Conservation (phyloP, 495 filamentous ascomycete genomes). For the Aspergillus ellipticus region DNA sequence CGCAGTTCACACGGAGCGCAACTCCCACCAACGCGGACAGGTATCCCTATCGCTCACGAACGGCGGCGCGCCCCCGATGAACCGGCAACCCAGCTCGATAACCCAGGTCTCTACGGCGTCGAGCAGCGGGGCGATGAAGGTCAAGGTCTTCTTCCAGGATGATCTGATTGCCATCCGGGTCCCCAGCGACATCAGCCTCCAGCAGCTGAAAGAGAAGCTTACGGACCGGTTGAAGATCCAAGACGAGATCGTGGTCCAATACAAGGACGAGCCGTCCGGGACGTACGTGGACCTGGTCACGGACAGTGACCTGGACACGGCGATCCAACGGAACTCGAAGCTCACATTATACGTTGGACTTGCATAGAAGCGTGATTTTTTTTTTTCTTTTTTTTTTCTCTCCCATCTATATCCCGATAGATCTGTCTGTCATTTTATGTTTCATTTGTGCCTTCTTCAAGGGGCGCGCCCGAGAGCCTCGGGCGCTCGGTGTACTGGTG, state of each 20-base stretch:
- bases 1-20: conserved; percentile 58
- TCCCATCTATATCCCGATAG: conserved; percentile 7
- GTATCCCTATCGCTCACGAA: conserved; percentile 38
- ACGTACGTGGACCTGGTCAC: conserved; percentile 68
- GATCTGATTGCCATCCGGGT: conserved; percentile 90
- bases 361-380: conserved; percentile 30
- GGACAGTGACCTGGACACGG: conserved; percentile 76
- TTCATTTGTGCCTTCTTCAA: conserved; percentile 8
- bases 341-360: conserved; percentile 73
- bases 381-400: neutral
- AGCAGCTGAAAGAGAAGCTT: conserved; percentile 77
- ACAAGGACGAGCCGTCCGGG: conserved; percentile 80
- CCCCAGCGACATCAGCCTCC: conserved; percentile 71
- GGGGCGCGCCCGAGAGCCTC: conserved; percentile 15
- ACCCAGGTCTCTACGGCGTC: conserved; percentile 62
- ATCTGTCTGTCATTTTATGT: conserved; percentile 17
- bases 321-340: conserved; percentile 80
- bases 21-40: conserved; percentile 56
- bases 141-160: conserved; percentile 90
- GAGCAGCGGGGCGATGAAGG: conserved; percentile 63
- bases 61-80: conserved; percentile 52
- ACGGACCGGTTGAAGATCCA: conserved; percentile 71
- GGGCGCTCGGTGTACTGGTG: conserved; percentile 28
- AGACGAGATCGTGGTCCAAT: conserved; percentile 71
- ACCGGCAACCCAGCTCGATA: conserved; percentile 69